Conservation (phyloP, 352 stramenopile genomes). For the Pythium apleroticum region DNA sequence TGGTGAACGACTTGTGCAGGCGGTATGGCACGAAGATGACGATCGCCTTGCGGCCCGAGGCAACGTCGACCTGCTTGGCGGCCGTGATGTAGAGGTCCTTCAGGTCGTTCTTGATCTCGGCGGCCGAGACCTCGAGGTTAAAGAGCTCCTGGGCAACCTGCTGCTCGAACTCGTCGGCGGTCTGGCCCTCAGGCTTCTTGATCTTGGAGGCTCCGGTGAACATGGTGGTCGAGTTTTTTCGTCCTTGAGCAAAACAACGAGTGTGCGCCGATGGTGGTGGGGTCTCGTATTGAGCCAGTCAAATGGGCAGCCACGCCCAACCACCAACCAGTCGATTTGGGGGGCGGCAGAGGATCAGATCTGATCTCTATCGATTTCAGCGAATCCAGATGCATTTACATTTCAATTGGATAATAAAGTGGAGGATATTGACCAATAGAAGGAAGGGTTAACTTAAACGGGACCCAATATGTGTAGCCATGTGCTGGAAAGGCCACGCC, state of each 20-base stretch:
- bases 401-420: background rate
- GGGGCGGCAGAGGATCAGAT: conserved; percentile 13
- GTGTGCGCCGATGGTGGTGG: conserved; percentile 16
- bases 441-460: conserved; percentile 2
- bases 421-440: background rate
- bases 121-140: conserved; percentile 91
- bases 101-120: conserved; percentile 98
- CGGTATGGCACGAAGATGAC: conserved; percentile 99
- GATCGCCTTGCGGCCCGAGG: conserved; percentile 95
- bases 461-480: conserved; percentile 14
- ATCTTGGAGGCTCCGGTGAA: conserved; percentile 68
- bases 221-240: conserved; percentile 47
- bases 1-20: conserved; percentile 97
- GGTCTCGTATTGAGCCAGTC: background rate
- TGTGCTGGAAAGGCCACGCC: background rate
- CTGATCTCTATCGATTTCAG: conserved; percentile 11
- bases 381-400: conserved; percentile 1
- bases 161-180: conserved; percentile 86
- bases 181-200: conserved; percentile 84
- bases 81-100: conserved; percentile 98
- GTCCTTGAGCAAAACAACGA: conserved; percentile 55
- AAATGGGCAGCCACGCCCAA: background rate
- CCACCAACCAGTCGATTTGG: conserved; percentile 21
- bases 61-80: conserved; percentile 98
- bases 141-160: conserved; percentile 87